A percentile compares a stretch with the other conserved stretches of the same genome.
Conservation (phyloP, 371 early-diverging fungal genomes). For the Entomophthora muscae region DNA sequence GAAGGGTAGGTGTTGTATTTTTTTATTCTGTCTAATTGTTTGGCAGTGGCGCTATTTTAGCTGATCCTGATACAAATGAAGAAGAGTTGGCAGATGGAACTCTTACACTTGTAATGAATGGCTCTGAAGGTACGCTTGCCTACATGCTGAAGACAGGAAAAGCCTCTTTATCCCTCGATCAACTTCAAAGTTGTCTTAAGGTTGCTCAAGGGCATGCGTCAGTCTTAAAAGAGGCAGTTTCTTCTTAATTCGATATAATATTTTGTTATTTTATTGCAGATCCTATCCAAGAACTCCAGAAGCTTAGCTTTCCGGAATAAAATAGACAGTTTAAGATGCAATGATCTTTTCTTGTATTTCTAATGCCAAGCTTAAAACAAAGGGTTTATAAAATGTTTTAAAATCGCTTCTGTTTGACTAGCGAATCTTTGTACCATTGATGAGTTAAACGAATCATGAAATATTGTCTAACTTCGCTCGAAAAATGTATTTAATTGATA, state of each 20-base stretch:
- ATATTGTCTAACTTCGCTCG: too few relatives aligned
- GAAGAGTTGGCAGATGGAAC: conserved; percentile 33
- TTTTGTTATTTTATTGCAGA: too few relatives aligned
- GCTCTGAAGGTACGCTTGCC: neutral
- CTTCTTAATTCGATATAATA: neutral
- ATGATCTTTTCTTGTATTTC: too few relatives aligned
- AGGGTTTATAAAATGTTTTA: too few relatives aligned
- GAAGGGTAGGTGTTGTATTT: conserved; percentile 18
- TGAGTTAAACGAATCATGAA: too few relatives aligned
- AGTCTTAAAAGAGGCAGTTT: neutral
- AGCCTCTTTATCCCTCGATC: neutral
- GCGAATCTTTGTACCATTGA: too few relatives aligned
- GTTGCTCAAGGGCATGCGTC: neutral
- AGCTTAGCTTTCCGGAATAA: too few relatives aligned
- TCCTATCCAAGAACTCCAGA: too few relatives aligned
- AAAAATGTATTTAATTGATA: too few relatives aligned
- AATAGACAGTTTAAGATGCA: too few relatives aligned
- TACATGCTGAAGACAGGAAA: neutral
- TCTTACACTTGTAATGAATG: conserved; percentile 21
- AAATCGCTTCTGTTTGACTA: too few relatives aligned
- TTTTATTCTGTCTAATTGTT: neutral
- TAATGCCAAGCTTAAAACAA: too few relatives aligned
- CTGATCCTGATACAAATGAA: conserved; percentile 62
- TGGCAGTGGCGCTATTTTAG: conserved; percentile 26
- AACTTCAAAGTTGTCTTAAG: neutral